phyloP scores from a whole-genome alignment of 225 moss, liverwort and hornwort genomes.

The Climacium dendroides region DNA sequence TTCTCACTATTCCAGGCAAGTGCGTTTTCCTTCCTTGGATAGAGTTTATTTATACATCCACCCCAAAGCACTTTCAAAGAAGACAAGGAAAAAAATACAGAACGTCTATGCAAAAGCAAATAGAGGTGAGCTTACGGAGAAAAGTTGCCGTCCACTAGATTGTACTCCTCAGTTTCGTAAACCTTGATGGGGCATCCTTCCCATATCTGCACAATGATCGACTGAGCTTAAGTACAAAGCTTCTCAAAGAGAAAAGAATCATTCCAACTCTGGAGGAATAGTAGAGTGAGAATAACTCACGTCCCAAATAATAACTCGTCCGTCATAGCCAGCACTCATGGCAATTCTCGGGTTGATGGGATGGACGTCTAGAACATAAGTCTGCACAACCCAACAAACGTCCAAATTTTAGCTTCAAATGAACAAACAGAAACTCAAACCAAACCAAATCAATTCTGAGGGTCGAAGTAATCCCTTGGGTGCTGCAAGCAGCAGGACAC shows the following conservation, averaged over 20 bases:
- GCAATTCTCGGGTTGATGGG: slow-evolving; percentile 96
- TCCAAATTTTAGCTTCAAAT: neutral
- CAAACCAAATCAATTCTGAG: neutral
- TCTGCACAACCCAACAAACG: slow-evolving; percentile 30
- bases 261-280: neutral
- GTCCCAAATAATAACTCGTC: slow-evolving; percentile 98
- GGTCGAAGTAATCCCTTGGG: neutral
- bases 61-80: neutral
- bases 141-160: slow-evolving; percentile 95
- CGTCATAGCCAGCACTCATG: slow-evolving; percentile 99
- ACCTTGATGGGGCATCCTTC: slow-evolving; percentile 81
- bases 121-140: slow-evolving; percentile 66
- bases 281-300: slow-evolving; percentile 43
- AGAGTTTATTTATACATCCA: neutral
- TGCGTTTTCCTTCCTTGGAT: neutral
- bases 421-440: neutral
- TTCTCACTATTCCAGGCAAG: neutral
- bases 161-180: slow-evolving; percentile 83
- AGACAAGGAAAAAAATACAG: neutral
- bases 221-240: neutral
- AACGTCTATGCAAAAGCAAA: neutral
- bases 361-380: slow-evolving; percentile 90
- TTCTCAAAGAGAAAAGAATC: neutral
- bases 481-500: neutral
- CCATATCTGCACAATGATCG: slow-evolving; percentile 66